Conservation (phyloP, 139 green algal species). For the Haematococcus lacustris region DNA sequence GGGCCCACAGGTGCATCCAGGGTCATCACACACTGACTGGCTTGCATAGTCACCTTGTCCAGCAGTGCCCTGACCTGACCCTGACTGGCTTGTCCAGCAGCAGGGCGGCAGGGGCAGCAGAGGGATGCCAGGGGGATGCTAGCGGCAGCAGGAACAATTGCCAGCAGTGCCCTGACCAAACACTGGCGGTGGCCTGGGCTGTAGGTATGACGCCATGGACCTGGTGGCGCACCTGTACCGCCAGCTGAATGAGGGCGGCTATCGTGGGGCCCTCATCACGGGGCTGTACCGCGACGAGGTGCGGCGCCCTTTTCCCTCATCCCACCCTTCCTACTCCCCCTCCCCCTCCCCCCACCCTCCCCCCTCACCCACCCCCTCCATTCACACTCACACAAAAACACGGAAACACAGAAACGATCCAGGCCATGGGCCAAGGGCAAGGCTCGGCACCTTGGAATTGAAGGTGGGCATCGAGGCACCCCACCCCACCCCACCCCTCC, state of each 20-base stretch:
- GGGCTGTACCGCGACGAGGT: slow-evolving; percentile 75
- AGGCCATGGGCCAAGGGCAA: too few relatives aligned
- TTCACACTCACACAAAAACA: too few relatives aligned
- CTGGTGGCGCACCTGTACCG: slow-evolving; percentile 58
- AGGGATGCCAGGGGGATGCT: background rate
- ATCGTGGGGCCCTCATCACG: slow-evolving; percentile 50
- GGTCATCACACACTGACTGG: background rate
- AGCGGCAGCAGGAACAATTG: background rate
- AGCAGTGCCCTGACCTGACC: background rate
- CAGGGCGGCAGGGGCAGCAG: background rate
- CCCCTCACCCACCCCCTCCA: too few relatives aligned
- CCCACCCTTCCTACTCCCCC: too few relatives aligned
- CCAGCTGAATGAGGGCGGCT: slow-evolving; percentile 32
- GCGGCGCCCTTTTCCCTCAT: background rate
- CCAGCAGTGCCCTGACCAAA: background rate
- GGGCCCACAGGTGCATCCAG: too few relatives aligned
- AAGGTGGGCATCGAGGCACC: too few relatives aligned
- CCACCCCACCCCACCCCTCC: too few relatives aligned
- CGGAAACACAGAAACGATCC: too few relatives aligned
- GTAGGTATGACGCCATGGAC: slow-evolving; percentile 50
- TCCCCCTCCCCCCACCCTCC: too few relatives aligned
- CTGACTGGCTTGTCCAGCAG: background rate
- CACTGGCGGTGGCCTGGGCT: background rate
- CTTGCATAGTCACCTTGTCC: background rate
- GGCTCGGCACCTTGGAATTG: too few relatives aligned